Base-by-base conservation (phyloP, 805 yeast genomes). In the Candida lessepsii region DNA sequence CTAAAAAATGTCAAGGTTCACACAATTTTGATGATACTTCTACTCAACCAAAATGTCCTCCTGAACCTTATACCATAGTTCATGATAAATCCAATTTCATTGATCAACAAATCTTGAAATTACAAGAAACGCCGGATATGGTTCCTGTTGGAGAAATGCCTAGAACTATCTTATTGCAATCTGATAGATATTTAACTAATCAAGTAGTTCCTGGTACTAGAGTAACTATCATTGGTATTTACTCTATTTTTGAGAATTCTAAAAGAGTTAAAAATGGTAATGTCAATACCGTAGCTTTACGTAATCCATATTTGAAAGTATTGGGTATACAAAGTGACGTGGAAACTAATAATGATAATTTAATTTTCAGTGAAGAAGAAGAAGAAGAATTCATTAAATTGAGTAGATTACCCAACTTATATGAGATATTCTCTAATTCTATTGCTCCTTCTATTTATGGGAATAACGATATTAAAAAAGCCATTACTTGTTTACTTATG, bases 141-240 rank as follows among this genome's bases (percentile, higher is more conserved):
- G 97, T 93, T 2, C 99, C 99, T 1, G 96, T 93, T 20, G 99
- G 99, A 50, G 99, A 93, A 66, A 83, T 93, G 88, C 99, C 99
- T 7, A 79, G 99, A 51, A 95, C 93, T 55, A 83, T 93, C 29
- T 57, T 87, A 43, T 71, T 93, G 48, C 85, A 93, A 30, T 87
- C 88, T 24, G 98, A 93, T 60, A 76, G 99, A 46, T 86, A 86
- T 52, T 69, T 93, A 57, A 84, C 96, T 19, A 93, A 93, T 65
- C 80, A 77, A 47, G 89, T 93, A 21, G 85, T 91, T 29, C 99
- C 99, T 0, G 99, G 99, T 18, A 86, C 95, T 0, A 73, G 97
- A 49, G 95, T 95, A 51, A 88, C 95, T 7, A 75, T 91, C 30
- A 80, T 88, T 31, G 99, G 99, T 39, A 83, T 93, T 34, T 93